Base-by-base conservation (phyloP, 257 asterid species). In the Sherardia arvensis region DNA sequence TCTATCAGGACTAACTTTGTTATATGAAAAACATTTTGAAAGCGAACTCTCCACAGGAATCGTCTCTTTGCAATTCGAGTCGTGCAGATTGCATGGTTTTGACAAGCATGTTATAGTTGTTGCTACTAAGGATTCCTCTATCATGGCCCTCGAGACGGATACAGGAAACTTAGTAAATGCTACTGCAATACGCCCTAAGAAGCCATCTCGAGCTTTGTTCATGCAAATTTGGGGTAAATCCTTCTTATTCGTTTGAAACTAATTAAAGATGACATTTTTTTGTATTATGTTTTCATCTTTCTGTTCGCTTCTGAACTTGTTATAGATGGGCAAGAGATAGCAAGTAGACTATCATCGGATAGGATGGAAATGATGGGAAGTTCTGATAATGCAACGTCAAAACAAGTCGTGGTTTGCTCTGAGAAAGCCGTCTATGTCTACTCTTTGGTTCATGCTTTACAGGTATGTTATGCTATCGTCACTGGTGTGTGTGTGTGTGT, bases 111-210 rank as follows among this genome's bases (percentile, higher is more conserved):
- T 80, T 29, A 68, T 89, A 32, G 65, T 89, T 54, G 84, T 79
- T 32, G 88, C 96, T 26, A 85, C 95, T 22, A 92, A 84, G 73
- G 99, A 89, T 78, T 92, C 97, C 38, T 89, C 99, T 59, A 73
- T 89, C 38, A 36, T 76, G 58, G 80, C 95, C 56, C 82, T 89
- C 3, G 99, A 89, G 76, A 76, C 76, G 71, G 97, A 87, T 62
- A 80, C 91, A 7, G 97, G 99, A 74, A 87, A 79, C 64, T 71
- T 77, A 30, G 74, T 87, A 65, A 82, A 84, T 84, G 65, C 95
- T 17, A 74, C 73, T 30, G 64, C 76, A 26, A 87, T 92, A 62
- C 86, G 80, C 69, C 97, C 99, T 8, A 89, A 79, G 70, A 85
- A 80, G 64, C 99, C 95, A 3, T 83, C 84, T 26, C 80, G 79